Conservation (phyloP, 2,329 filamentous ascomycete species). For the Diaporthe vexans region DNA sequence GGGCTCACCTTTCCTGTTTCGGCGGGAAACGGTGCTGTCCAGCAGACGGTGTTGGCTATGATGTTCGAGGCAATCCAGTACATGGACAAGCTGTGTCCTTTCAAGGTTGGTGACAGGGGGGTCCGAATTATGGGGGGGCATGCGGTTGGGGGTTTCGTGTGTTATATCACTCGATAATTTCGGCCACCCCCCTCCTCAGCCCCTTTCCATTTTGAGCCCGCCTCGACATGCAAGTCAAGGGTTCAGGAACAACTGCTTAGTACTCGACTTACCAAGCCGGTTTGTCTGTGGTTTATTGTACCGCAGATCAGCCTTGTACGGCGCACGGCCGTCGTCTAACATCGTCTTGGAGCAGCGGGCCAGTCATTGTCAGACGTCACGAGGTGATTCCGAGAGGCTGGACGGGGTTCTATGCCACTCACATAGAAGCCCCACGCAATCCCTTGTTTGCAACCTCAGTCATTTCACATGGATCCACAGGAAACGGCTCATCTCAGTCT, state of each 20-base stretch:
- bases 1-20: conserved; percentile 32
- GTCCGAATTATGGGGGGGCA: conserved; percentile 16
- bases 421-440: not conserved
- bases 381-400: not conserved
- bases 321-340: not conserved
- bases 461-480: not conserved
- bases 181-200: conserved; percentile 5
- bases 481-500: not conserved
- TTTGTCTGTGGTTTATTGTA: conserved; percentile 6
- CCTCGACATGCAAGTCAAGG: not conserved
- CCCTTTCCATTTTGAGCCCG: conserved; percentile 14
- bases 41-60: conserved; percentile 11
- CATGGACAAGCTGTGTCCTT: conserved; percentile 32
- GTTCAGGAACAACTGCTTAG: not conserved
- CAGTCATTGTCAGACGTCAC: not conserved
- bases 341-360: not conserved
- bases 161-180: conserved; percentile 20
- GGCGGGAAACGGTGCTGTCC: conserved; percentile 8
- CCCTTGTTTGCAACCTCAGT: not conserved
- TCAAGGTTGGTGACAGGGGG: conserved; percentile 29
- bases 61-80: conserved; percentile 3
- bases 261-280: not conserved
- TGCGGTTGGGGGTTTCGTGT: conserved; percentile 33
- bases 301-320: not conserved
- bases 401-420: not conserved